Evolutionary conservation across 306 rosid genomes (phyloP).

Genomic region (Dalbergia oliveri): DNA sequence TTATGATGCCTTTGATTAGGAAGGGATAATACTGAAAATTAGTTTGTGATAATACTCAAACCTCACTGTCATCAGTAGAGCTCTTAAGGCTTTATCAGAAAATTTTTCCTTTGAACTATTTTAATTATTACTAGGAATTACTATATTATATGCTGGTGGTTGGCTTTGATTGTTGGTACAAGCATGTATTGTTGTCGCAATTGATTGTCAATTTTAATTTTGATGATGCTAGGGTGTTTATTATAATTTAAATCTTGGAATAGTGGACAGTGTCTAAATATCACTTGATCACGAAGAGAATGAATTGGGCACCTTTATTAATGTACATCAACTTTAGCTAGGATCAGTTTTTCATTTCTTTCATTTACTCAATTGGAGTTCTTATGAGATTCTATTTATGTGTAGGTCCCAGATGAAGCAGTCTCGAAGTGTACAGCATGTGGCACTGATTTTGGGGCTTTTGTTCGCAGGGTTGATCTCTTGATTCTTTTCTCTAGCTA

Average conservation of each 20-base stretch:
- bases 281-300: background rate
- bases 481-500: background rate
- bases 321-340: constrained; percentile 5
- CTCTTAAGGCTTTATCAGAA: constrained; percentile 22
- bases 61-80: background rate
- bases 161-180: constrained; percentile 19
- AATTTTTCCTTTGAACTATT: background rate
- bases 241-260: background rate
- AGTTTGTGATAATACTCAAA: background rate
- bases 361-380: background rate
- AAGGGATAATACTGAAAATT: background rate
- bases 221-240: background rate
- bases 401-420: constrained; percentile 87
- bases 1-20: background rate
- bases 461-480: constrained; percentile 66
- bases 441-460: constrained; percentile 77
- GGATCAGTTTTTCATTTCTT: background rate
- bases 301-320: constrained; percentile 7
- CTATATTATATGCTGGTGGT: constrained; percentile 21
- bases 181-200: background rate
- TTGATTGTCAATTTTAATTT: background rate
- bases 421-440: constrained; percentile 78
- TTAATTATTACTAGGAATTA: constrained; percentile 21
- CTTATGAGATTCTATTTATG: constrained; percentile 6
- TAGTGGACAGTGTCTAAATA: constrained; percentile 1